Evolutionary conservation across 352 stramenopile genomes (phyloP).

Genomic region (Phytopythium ostracodes): DNA sequence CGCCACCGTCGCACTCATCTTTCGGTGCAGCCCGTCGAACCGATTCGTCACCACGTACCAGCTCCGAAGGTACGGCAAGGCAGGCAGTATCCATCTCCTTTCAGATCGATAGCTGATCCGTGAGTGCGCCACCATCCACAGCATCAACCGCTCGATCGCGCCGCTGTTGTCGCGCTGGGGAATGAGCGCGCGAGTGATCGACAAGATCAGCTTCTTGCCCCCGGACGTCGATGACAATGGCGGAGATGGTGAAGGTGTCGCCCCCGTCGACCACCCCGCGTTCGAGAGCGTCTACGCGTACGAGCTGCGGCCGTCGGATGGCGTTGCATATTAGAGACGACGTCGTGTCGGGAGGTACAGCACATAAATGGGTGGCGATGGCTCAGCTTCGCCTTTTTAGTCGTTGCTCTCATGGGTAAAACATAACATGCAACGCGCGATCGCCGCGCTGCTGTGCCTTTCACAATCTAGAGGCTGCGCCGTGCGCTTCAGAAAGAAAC

Average conservation of each 20-base stretch:
- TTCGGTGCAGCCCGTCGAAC: constrained; percentile 31
- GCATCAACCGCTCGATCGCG: constrained; percentile 56
- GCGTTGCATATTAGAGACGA: not conserved
- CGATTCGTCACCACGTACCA: constrained; percentile 63
- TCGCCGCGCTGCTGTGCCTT: constrained; percentile 20
- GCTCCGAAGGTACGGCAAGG: constrained; percentile 34
- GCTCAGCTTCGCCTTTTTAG: constrained; percentile 79
- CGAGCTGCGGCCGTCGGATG: constrained; percentile 22
- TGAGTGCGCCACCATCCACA: constrained; percentile 7
- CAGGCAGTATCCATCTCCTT: too few species aligned
- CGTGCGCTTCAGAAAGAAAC: constrained; percentile 17
- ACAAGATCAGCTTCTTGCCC: constrained; percentile 27
- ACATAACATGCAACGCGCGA: constrained; percentile 5
- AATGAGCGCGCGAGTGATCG: constrained; percentile 28
- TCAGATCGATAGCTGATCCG: too few species aligned
- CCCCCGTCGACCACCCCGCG: too few species aligned
- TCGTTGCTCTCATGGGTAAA: constrained; percentile 27
- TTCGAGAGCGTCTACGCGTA: constrained; percentile 63
- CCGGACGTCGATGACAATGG: constrained; percentile 1
- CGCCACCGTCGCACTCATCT: constrained; percentile 57
- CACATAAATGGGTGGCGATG: constrained; percentile 19
- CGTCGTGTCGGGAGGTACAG: not conserved
- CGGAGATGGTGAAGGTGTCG: too few species aligned
- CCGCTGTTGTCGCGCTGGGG: constrained; percentile 46
- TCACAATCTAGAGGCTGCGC: constrained; percentile 32